These are phyloP conservation scores for Yamadazyma atlantica DNA, from an alignment of 1,139 yeast species.

Conservation along the genomic window DNA sequence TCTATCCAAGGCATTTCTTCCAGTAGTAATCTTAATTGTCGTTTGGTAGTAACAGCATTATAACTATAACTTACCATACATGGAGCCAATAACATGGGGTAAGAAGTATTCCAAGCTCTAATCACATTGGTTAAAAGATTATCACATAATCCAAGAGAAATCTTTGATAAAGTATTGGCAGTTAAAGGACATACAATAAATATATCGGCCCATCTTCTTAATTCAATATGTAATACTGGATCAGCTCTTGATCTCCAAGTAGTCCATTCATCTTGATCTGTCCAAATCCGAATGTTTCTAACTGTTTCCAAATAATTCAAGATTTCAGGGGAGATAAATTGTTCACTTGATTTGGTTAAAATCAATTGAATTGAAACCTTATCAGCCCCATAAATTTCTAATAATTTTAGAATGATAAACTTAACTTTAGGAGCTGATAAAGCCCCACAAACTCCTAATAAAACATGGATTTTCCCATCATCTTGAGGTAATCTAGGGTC, in stretches of 20 bases:
- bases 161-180: conserved; percentile 88
- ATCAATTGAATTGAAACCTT: conserved; percentile 78
- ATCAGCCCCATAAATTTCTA: conserved; percentile 75
- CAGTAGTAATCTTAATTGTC: conserved; percentile 70
- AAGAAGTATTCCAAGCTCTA: conserved; percentile 89
- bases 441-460: conserved; percentile 91
- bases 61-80: conserved; percentile 93
- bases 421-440: conserved; percentile 75
- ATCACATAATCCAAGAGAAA: conserved; percentile 87
- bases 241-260: conserved; percentile 84
- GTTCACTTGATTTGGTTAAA: conserved; percentile 79
- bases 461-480: conserved; percentile 85
- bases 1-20: conserved; percentile 95
- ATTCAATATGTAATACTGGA: conserved; percentile 89
- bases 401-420: conserved; percentile 69
- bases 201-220: conserved; percentile 95
- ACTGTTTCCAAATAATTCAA: conserved; percentile 33
- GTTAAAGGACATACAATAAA: conserved; percentile 85
- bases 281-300: conserved; percentile 68
- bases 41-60: conserved; percentile 81
- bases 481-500: conserved; percentile 87
- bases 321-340: conserved; percentile 67
- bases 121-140: conserved; percentile 83
- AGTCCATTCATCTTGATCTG: conserved; percentile 89
- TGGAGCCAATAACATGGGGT: conserved; percentile 86